Percentiles rank a stretch among this genome's conserved stretches.
These are phyloP conservation scores for Rhodotorula sp. DNA, from an alignment of 1,284 basidiomycete genomes.

Conservation along the genomic window DNA sequence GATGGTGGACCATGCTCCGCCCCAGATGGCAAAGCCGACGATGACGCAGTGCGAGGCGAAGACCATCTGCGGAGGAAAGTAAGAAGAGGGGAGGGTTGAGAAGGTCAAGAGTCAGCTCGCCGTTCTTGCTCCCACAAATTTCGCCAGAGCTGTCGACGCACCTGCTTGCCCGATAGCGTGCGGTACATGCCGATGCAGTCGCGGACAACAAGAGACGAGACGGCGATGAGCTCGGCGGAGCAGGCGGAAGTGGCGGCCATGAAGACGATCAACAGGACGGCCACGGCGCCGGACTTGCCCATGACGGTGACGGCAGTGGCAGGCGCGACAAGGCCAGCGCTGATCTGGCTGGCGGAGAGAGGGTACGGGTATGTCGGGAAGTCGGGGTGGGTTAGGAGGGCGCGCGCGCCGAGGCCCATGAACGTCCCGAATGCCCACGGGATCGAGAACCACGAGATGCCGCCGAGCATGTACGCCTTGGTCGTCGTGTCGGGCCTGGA, in stretches of 20 bases:
- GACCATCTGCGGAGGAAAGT: slow-evolving; percentile 58
- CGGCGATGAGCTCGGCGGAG: slow-evolving; percentile 80
- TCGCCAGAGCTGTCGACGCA: too few species aligned
- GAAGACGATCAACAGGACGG: slow-evolving; percentile 56
- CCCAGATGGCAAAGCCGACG: slow-evolving; percentile 65
- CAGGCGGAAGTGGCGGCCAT: slow-evolving; percentile 67
- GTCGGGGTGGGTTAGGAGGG: neutral
- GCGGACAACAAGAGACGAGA: slow-evolving; percentile 58
- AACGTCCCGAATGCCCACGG: slow-evolving; percentile 17
- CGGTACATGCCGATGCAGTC: slow-evolving; percentile 68
- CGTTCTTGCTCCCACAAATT: too few species aligned
- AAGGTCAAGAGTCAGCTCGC: slow-evolving; percentile 53
- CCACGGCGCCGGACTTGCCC: slow-evolving; percentile 71
- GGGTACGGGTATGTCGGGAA: slow-evolving; percentile 34
- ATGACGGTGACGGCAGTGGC: slow-evolving; percentile 62
- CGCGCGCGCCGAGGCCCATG: slow-evolving; percentile 20
- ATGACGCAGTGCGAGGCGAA: slow-evolving; percentile 55
- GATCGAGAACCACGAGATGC: slow-evolving; percentile 62
- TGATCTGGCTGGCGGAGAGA: slow-evolving; percentile 59
- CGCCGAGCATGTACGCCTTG: slow-evolving; percentile 49
- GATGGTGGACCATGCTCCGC: slow-evolving; percentile 77
- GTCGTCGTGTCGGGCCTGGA: slow-evolving; percentile 46
- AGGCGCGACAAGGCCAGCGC: slow-evolving; percentile 78
- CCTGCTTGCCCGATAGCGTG: neutral
- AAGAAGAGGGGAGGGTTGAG: neutral